Evolutionary conservation across 1,139 yeast genomes (phyloP).

Genomic region (Diutina catenulata): DNA sequence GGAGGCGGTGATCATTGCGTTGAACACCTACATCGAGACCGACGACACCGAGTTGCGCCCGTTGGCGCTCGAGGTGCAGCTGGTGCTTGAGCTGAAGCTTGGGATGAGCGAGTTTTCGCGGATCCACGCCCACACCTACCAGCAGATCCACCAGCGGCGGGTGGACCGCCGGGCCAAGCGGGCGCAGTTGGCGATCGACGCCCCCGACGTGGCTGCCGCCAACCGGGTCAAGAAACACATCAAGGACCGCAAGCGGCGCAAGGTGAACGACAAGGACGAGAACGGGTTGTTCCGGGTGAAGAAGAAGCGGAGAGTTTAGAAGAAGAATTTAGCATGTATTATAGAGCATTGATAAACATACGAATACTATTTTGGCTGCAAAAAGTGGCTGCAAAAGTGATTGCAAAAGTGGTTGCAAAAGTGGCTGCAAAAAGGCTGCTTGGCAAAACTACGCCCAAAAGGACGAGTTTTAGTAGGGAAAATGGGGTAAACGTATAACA

Average conservation of each 20-base stretch:
- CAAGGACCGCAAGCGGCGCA: constrained; percentile 66
- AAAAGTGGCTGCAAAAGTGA: too few relatives aligned
- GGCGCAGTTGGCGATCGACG: constrained; percentile 63
- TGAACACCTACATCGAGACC: constrained; percentile 42
- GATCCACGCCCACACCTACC: background rate
- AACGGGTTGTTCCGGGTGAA: constrained; percentile 65
- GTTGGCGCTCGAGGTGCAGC: background rate
- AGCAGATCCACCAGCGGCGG: constrained; percentile 34
- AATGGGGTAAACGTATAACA: too few relatives aligned
- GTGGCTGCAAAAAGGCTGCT: too few relatives aligned
- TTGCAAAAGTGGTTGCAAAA: too few relatives aligned
- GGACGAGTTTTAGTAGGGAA: too few relatives aligned
- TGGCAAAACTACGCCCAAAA: too few relatives aligned
- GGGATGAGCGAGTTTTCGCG: constrained; percentile 1
- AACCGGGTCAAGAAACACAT: constrained; percentile 69
- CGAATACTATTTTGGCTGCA: too few relatives aligned
- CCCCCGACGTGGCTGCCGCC: constrained; percentile 73
- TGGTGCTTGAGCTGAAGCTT: background rate
- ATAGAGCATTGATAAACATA: too few relatives aligned
- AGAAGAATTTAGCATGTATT: background rate
- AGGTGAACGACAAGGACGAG: constrained; percentile 59
- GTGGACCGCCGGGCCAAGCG: constrained; percentile 66
- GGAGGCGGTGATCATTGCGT: constrained; percentile 44
- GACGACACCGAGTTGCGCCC: background rate
- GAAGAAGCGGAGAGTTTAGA: constrained; percentile 28